Conservation (phyloP, 2,329 filamentous ascomycete genomes). For the Pseudogymnoascus sp. region DNA sequence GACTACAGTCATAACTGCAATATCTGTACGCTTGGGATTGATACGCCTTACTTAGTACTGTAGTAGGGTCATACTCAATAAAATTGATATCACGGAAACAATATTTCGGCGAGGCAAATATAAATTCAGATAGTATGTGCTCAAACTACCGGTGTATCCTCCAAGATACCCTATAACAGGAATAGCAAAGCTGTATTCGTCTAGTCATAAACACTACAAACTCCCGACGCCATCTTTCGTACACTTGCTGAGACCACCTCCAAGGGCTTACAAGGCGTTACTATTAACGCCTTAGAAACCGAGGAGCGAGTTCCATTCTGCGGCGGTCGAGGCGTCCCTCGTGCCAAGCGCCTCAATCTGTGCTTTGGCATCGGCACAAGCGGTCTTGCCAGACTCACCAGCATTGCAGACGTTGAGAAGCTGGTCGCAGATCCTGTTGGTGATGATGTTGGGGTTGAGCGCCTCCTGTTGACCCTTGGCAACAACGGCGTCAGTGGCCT, state of each 20-base stretch:
- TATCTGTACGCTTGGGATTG: not conserved
- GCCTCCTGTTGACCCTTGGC: constrained; percentile 57
- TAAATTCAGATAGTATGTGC: not conserved
- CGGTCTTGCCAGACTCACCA: constrained; percentile 49
- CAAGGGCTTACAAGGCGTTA: too few relatives aligned
- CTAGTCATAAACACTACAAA: constrained; percentile 5
- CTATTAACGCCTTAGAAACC: constrained; percentile 26
- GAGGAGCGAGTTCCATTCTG: constrained; percentile 35
- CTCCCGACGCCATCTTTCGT: constrained; percentile 1
- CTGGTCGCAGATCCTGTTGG: constrained; percentile 64
- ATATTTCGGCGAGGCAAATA: not conserved
- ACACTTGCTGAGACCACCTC: not conserved
- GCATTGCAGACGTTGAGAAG: constrained; percentile 59
- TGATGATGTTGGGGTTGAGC: constrained; percentile 66
- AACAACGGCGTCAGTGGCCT: constrained; percentile 54
- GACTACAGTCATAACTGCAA: not conserved
- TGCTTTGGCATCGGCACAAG: constrained; percentile 46
- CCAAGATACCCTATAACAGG: not conserved
- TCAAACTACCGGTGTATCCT: not conserved
- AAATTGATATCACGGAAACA: not conserved
- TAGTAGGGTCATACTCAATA: not conserved
- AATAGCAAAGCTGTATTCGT: not conserved
- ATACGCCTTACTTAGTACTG: too few relatives aligned
- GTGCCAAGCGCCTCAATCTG: constrained; percentile 43
- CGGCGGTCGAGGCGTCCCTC: constrained; percentile 40